A percentile compares a stretch with the other conserved stretches of the same genome.
Conservation (phyloP, 106 monocot species). For the Dioscorea dumetorum region DNA sequence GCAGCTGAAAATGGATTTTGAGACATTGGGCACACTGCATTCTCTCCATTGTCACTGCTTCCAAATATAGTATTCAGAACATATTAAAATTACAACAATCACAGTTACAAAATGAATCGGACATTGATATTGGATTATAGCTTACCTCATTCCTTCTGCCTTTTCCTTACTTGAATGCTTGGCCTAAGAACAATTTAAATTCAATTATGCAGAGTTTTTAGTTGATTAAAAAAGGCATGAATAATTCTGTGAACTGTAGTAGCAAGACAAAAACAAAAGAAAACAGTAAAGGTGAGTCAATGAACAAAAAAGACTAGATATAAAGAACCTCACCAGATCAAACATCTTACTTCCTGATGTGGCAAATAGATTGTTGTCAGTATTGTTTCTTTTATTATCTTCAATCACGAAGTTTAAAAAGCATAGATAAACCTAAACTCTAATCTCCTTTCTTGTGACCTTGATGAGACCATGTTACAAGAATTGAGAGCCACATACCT, state of each 20-base stretch:
- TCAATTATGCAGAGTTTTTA: neutral
- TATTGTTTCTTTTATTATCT: neutral
- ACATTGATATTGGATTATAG: neutral
- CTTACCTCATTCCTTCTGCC: neutral
- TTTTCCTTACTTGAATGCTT: neutral
- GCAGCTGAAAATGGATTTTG: neutral
- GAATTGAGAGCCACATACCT: slow-evolving; percentile 2
- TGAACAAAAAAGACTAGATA: neutral
- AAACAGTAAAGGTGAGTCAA: neutral
- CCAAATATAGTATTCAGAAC: neutral
- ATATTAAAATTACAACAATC: no score
- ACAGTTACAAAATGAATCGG: no score
- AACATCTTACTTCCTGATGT: no score
- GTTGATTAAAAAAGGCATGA: no score
- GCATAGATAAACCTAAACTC: neutral
- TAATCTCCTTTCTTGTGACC: neutral
- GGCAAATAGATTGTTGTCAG: neutral
- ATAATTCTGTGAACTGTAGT: neutral
- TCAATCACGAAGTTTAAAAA: neutral
- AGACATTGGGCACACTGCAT: neutral
- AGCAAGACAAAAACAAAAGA: neutral
- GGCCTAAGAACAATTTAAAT: neutral
- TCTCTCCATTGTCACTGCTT: neutral
- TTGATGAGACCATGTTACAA: neutral
- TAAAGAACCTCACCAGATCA: neutral